A percentile compares a stretch with the other conserved stretches of the same genome.
Evolutionary conservation across 2,329 filamentous ascomycete genomes (phyloP).

Genomic region (Passalora sequoiae): DNA sequence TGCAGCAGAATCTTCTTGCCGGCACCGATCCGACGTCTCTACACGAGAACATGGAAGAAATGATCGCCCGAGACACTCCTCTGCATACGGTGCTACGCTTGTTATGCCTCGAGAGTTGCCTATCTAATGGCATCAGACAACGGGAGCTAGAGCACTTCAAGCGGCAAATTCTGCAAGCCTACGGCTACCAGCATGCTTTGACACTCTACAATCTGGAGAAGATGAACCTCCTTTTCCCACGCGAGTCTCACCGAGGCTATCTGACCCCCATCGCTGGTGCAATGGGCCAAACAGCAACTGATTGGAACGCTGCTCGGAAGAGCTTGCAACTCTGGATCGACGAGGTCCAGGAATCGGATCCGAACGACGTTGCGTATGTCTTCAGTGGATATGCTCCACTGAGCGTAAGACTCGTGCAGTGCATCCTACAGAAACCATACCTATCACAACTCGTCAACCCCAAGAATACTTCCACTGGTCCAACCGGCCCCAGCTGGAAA

Average conservation of each 20-base stretch:
- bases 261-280: conserved; percentile 70
- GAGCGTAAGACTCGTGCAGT: conserved; percentile 85
- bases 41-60: conserved; percentile 84
- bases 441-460: conserved; percentile 53
- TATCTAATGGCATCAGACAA: conserved; percentile 79
- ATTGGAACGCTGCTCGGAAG: conserved; percentile 84
- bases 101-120: conserved; percentile 84
- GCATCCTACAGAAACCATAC: conserved; percentile 84
- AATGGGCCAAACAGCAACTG: conserved; percentile 50
- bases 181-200: conserved; percentile 89
- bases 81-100: conserved; percentile 76
- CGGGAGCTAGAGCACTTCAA: conserved; percentile 89
- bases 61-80: conserved; percentile 83
- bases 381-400: conserved; percentile 96
- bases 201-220: conserved; percentile 86
- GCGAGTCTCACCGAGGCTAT: conserved; percentile 66
- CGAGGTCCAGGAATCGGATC: conserved; percentile 91
- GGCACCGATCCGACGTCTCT: conserved; percentile 84
- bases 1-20: conserved; percentile 91
- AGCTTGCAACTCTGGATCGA: conserved; percentile 85
- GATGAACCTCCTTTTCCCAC: conserved; percentile 75
- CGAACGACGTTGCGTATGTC: conserved; percentile 93
- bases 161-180: conserved; percentile 80
- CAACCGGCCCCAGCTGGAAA: conserved; percentile 71
- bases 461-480: conserved; percentile 26